A percentile compares a stretch with the other conserved stretches of the same genome.
Evolutionary conservation across 2,329 filamentous ascomycete genomes (phyloP).

Genomic region (Monosporascus sp.): DNA sequence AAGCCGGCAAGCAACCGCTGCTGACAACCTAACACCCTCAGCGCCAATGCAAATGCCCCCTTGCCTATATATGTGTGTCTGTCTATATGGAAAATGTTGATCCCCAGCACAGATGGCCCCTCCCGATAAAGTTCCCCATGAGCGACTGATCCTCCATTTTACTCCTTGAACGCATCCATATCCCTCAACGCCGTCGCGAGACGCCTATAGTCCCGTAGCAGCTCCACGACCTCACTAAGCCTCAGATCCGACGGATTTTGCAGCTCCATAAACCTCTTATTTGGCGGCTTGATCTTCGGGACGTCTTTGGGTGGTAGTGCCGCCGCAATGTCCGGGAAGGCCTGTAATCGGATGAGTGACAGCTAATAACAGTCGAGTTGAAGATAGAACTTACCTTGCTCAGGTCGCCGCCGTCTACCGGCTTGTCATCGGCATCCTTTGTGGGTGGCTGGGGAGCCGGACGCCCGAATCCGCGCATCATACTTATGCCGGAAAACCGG

Average conservation of each 20-base stretch:
- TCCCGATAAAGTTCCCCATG: neutral
- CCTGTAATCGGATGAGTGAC: conserved; percentile 31
- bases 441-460: conserved; percentile 34
- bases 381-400: conserved; percentile 42
- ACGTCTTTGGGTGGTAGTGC: conserved; percentile 49
- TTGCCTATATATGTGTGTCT: neutral
- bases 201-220: conserved; percentile 70
- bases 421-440: conserved; percentile 27
- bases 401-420: conserved; percentile 49
- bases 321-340: conserved; percentile 55
- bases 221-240: conserved; percentile 65
- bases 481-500: conserved; percentile 66
- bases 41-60: neutral
- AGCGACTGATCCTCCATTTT: conserved; percentile 9
- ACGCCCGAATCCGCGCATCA: conserved; percentile 71
- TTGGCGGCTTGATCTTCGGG: conserved; percentile 58
- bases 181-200: conserved; percentile 61
- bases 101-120: no score
- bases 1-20: neutral
- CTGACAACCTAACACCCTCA: neutral
- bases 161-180: conserved; percentile 51
- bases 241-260: conserved; percentile 65
- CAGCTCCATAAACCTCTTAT: conserved; percentile 67
- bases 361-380: neutral
- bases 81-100: neutral